Evolutionary conservation across 331 rosid species (phyloP).

Genomic region (Telfairia occidentalis): DNA sequence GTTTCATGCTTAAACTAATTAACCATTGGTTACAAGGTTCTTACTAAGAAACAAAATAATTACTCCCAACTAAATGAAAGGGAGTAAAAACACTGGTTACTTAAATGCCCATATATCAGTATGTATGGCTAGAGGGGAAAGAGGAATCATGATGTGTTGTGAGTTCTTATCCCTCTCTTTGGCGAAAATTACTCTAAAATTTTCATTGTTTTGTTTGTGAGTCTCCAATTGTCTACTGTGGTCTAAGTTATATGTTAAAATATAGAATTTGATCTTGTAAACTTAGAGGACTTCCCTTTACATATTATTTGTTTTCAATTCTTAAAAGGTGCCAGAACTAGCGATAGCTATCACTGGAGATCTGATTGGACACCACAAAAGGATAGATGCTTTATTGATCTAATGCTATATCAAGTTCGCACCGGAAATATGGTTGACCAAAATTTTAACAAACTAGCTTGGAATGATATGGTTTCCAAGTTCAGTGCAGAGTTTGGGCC

Average conservation of each 20-base stretch:
- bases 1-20: too few relatives aligned
- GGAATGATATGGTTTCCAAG: conserved; percentile 39
- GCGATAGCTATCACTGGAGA: conserved; percentile 21
- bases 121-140: too few relatives aligned
- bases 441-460: conserved; percentile 31
- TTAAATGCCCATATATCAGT: too few relatives aligned
- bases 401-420: conserved; percentile 42
- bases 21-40: too few relatives aligned
- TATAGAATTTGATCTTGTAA: not conserved
- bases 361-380: conserved; percentile 39
- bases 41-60: too few relatives aligned
- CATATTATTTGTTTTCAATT: conserved; percentile 11
- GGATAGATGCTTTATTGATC: conserved; percentile 46
- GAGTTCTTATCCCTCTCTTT: too few relatives aligned
- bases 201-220: too few relatives aligned
- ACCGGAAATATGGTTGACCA: conserved; percentile 30
- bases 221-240: not conserved
- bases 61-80: too few relatives aligned
- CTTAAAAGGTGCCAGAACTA: conserved; percentile 22
- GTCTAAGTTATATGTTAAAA: not conserved
- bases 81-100: too few relatives aligned
- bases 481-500: conserved; percentile 41
- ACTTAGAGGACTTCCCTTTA: not conserved
- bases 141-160: too few relatives aligned
- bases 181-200: too few relatives aligned